Conservation (phyloP, 2,329 filamentous ascomycete species). For the Penicillium sp. region DNA sequence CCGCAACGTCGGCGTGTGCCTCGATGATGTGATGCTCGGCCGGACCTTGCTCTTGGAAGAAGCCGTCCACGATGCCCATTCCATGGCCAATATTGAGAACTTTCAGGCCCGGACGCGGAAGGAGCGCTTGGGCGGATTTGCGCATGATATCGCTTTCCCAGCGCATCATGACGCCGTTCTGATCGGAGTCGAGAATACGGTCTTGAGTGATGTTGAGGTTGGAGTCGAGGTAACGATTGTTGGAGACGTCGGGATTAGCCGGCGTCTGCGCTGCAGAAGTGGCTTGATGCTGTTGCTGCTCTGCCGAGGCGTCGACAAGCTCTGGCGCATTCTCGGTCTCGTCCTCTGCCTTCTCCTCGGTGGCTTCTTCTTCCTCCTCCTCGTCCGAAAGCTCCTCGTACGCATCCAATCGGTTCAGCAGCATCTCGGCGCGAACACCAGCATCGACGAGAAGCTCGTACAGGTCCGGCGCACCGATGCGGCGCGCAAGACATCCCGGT, state of each 20-base stretch:
- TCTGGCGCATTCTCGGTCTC: slow-evolving; percentile 20
- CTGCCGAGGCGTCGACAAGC: slow-evolving; percentile 23
- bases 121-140: slow-evolving; percentile 66
- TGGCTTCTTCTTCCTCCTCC: slow-evolving; percentile 31
- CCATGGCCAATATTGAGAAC: slow-evolving; percentile 86
- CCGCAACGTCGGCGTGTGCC: slow-evolving; percentile 74
- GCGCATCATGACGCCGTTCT: slow-evolving; percentile 90
- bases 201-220: slow-evolving; percentile 62
- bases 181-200: slow-evolving; percentile 68
- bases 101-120: slow-evolving; percentile 60
- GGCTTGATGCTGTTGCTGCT: slow-evolving; percentile 5
- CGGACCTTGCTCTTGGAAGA: slow-evolving; percentile 68
- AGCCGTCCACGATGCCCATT: slow-evolving; percentile 81
- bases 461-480: slow-evolving; percentile 64
- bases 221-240: slow-evolving; percentile 66
- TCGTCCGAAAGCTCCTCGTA: slow-evolving; percentile 65
- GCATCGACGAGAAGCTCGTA: slow-evolving; percentile 86
- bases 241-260: slow-evolving; percentile 52
- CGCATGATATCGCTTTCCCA: slow-evolving; percentile 89
- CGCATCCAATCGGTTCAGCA: slow-evolving; percentile 76
- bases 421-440: slow-evolving; percentile 82
- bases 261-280: slow-evolving; percentile 8
- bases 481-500: slow-evolving; percentile 77
- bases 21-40: slow-evolving; percentile 78
- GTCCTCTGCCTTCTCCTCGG: slow-evolving; percentile 16